A percentile compares a stretch with the other conserved stretches of the same genome.
phyloP scores from a whole-genome alignment of 768 basidiomycete genomes.

The Ramaria rubella region DNA sequence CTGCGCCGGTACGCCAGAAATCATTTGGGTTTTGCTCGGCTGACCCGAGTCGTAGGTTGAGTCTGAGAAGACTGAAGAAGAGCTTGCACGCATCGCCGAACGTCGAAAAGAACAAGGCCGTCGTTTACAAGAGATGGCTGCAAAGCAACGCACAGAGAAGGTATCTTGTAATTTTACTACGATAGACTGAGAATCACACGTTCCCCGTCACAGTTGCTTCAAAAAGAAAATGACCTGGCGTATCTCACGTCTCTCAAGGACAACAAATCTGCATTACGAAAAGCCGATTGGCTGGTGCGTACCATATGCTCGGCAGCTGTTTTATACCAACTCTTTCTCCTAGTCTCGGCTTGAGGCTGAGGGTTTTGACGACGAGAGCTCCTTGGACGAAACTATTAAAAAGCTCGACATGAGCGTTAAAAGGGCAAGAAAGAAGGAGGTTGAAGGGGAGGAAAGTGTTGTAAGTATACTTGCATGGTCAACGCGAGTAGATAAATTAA shows the following conservation, averaged over 20 bases:
- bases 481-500: not conserved
- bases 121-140: constrained; percentile 86
- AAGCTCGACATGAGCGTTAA: constrained; percentile 77
- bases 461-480: constrained; percentile 27
- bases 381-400: constrained; percentile 76
- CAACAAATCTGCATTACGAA: constrained; percentile 48
- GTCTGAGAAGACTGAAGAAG: constrained; percentile 90
- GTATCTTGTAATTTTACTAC: constrained; percentile 28
- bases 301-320: not conserved
- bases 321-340: not conserved
- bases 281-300: constrained; percentile 70
- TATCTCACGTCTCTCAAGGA: constrained; percentile 61
- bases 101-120: constrained; percentile 79
- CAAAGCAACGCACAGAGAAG: constrained; percentile 80
- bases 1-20: constrained; percentile 28
- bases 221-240: constrained; percentile 72
- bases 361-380: constrained; percentile 72
- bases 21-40: not conserved
- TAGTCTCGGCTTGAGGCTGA: constrained; percentile 58
- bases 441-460: constrained; percentile 56
- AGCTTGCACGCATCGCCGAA: constrained; percentile 70
- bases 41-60: constrained; percentile 25
- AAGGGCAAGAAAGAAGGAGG: constrained; percentile 75
- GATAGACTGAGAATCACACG: not conserved
- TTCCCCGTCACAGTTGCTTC: constrained; percentile 45